Evolutionary conservation across 1,284 basidiomycete species (phyloP).

Genomic region (Trichosporon faecale): DNA sequence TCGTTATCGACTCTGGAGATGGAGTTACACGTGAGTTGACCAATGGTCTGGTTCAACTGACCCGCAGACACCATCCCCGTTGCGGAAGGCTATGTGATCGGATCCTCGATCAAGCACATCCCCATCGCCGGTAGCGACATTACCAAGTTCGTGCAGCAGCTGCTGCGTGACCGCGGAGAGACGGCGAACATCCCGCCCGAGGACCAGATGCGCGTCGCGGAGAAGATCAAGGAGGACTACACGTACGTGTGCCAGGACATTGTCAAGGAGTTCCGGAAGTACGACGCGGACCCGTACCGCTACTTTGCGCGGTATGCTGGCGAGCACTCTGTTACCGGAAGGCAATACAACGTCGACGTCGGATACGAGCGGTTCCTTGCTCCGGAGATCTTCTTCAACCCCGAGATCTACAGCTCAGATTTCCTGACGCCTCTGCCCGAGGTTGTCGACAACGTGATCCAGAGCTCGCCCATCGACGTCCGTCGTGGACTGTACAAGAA

Average conservation of each 20-base stretch:
- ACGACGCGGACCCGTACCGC: constrained; percentile 93
- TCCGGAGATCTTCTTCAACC: constrained; percentile 99
- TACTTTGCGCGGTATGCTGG: constrained; percentile 93
- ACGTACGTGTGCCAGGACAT: constrained; percentile 99
- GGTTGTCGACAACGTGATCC: constrained; percentile 95
- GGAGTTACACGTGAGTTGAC: constrained; percentile 75
- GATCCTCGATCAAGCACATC: constrained; percentile 98
- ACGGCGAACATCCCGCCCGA: constrained; percentile 88
- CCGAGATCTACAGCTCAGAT: constrained; percentile 96
- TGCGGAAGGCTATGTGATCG: constrained; percentile 97
- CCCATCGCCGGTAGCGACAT: constrained; percentile 98
- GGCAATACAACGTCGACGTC: constrained; percentile 89
- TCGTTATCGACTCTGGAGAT: constrained; percentile 63
- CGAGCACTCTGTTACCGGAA: constrained; percentile 84
- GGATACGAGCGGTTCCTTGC: constrained; percentile 99
- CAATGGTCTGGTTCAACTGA: constrained; percentile 9
- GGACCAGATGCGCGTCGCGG: constrained; percentile 86
- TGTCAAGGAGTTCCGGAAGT: constrained; percentile 97
- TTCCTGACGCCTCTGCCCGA: constrained; percentile 96
- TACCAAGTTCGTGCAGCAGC: constrained; percentile 92
- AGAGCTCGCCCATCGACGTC: constrained; percentile 92
- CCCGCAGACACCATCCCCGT: constrained; percentile 52
- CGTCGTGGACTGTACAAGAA: constrained; percentile 95
- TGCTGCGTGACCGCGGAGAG: constrained; percentile 94
- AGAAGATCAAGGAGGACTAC: constrained; percentile 97